Evolutionary conservation across 345 rosid genomes (phyloP).

Genomic region (Aegle marmelos): DNA sequence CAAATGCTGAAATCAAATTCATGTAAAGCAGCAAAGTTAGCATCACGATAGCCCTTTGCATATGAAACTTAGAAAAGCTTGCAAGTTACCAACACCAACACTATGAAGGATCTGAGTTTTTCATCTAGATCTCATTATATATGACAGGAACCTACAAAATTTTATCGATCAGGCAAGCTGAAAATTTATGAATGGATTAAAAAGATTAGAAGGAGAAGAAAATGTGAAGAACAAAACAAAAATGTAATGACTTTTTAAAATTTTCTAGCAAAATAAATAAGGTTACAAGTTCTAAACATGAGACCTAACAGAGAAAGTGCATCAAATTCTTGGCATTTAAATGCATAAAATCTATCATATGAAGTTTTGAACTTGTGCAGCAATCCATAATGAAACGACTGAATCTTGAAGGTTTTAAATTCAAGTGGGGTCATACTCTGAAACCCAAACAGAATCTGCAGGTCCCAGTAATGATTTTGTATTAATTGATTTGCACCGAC

Average conservation of each 20-base stretch:
- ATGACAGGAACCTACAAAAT: not conserved
- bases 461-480: not conserved
- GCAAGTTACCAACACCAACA: not conserved
- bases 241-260: not conserved
- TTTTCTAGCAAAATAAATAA: not conserved
- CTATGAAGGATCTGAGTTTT: not conserved
- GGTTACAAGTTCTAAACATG: not conserved
- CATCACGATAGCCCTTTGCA: not conserved
- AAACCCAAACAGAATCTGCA: not conserved
- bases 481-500: not conserved
- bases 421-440: not conserved
- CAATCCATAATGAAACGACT: not conserved
- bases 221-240: not conserved
- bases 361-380: not conserved
- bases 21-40: constrained; percentile 12
- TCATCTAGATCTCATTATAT: not conserved
- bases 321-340: not conserved
- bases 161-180: not conserved
- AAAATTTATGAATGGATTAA: not conserved
- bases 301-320: not conserved
- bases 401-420: not conserved
- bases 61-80: not conserved
- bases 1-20: constrained; percentile 29
- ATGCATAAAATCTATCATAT: not conserved
- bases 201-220: not conserved